phyloP scores from a whole-genome alignment of 371 early-diverging fungal genomes.

The Mortierella polycephala region DNA sequence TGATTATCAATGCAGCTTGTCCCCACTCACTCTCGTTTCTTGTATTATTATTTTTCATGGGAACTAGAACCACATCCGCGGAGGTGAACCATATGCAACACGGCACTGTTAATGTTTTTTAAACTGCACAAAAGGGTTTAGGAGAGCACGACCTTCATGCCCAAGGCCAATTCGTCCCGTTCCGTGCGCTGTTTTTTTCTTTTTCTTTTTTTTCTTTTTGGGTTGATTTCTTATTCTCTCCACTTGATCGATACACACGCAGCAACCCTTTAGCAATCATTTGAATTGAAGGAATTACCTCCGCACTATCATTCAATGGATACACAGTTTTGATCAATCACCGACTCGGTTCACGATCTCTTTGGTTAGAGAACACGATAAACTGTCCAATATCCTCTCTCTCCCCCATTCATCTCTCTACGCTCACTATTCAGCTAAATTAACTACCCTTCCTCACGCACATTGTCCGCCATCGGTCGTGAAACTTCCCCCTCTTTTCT shows the following conservation, averaged over 20 bases:
- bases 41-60: too few species aligned
- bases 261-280: background rate
- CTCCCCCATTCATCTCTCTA: background rate
- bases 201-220: background rate
- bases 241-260: slow-evolving; percentile 2
- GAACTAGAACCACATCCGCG: too few species aligned
- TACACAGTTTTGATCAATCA: slow-evolving; percentile 5
- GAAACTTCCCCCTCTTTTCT: background rate
- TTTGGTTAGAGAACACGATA: slow-evolving; percentile 9
- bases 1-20: too few species aligned
- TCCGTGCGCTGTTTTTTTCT: background rate
- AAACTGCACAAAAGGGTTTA: background rate
- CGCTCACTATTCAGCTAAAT: background rate
- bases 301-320: background rate
- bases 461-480: background rate
- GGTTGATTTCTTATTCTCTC: background rate
- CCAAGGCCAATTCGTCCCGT: background rate
- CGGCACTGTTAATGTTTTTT: background rate
- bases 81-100: too few species aligned
- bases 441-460: background rate
- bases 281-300: background rate
- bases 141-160: background rate
- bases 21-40: too few species aligned
- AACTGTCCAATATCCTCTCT: background rate
- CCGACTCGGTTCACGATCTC: slow-evolving; percentile 22